Evolutionary conservation across 306 rosid genomes (phyloP).

Genomic region (Fragaria vesca): DNA sequence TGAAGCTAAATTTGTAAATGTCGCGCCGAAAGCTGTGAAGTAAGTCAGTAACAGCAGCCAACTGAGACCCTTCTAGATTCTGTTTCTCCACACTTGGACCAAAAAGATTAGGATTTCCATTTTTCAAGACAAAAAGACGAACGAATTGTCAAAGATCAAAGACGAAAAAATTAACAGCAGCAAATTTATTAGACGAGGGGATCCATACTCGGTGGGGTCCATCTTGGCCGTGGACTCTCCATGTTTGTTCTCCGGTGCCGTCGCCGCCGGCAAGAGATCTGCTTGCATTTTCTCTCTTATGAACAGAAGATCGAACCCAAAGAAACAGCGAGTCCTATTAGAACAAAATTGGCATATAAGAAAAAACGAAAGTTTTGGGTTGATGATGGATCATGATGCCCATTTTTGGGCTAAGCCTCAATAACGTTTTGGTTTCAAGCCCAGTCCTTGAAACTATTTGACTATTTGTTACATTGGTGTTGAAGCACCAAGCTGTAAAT

Average conservation of each 20-base stretch:
- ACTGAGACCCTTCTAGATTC: slow-evolving; percentile 88
- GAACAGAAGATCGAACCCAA: too few relatives aligned
- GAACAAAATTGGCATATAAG: too few relatives aligned
- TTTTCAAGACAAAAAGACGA: too few relatives aligned
- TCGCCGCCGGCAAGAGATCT: slow-evolving; percentile 62
- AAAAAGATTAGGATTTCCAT: background rate
- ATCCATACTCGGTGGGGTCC: slow-evolving; percentile 69
- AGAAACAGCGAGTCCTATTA: too few relatives aligned
- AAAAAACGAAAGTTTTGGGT: too few relatives aligned
- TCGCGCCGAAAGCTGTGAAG: slow-evolving; percentile 78
- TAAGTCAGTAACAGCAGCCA: slow-evolving; percentile 57
- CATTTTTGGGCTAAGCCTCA: too few relatives aligned
- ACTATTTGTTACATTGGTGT: too few relatives aligned
- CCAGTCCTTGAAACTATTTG: too few relatives aligned
- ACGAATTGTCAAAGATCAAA: background rate
- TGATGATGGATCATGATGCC: too few relatives aligned
- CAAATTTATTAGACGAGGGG: background rate
- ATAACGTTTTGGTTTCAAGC: too few relatives aligned
- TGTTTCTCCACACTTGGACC: slow-evolving; percentile 67
- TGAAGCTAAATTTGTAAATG: slow-evolving; percentile 84
- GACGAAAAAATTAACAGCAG: background rate
- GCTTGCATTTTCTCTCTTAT: too few relatives aligned
- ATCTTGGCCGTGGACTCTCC: slow-evolving; percentile 83
- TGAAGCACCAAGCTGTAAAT: too few relatives aligned
- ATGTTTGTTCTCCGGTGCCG: slow-evolving; percentile 79